Base-by-base conservation (phyloP, 768 basidiomycete genomes). In the Pluteus cervinus region DNA sequence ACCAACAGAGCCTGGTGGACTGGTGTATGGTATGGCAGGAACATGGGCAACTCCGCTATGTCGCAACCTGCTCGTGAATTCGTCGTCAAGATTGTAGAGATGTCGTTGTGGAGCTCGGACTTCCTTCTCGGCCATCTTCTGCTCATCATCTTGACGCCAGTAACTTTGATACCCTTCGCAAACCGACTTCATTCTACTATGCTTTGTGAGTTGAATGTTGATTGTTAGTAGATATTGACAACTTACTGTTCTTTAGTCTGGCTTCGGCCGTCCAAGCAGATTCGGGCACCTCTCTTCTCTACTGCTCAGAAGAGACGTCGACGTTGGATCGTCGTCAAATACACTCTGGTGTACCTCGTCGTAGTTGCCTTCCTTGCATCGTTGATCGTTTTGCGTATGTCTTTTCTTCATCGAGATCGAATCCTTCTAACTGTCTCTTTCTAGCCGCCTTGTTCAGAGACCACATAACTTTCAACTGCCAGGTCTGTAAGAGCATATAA, bases 1-100 rank as follows among this genome's bases (percentile, higher is more conserved):
- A 93, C 89, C 18, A 98, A 98, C 66, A 75, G 88, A 43, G 93
- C 93, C 2, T 98, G 94, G 94, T 99, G 96, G 96, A 92, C 93
- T 12, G 93, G 92, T 44, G 84, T 86, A 68, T 97, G 96, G 96
- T 93, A 93, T 55, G 92, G 93, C 32, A 76, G 91, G 41, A 88
- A 90, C 20, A 70, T 99, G 14, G 94, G 94, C 10, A 74, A 73
- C n/a, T 85, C 87, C 23, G 90, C 87, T 24, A 80, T 94, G 56
- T 92, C 90, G 21, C 96, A 98, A 57, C 92, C 93, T 22, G 91
- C 89, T 40, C 83, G 96, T 56, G 96, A 98, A 70, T 96, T 86
- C 55, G 76, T 98, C 40, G 93, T 98, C 65, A 99, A 98, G 73
- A 88, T 94, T 41, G 89, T 98, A 46, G 94, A 98, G 63, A 87